Evolutionary conservation across 345 rosid species (phyloP), one percentile per base, ranked within the genome.

Genomic region (Cardamine resedifolia): DNA sequence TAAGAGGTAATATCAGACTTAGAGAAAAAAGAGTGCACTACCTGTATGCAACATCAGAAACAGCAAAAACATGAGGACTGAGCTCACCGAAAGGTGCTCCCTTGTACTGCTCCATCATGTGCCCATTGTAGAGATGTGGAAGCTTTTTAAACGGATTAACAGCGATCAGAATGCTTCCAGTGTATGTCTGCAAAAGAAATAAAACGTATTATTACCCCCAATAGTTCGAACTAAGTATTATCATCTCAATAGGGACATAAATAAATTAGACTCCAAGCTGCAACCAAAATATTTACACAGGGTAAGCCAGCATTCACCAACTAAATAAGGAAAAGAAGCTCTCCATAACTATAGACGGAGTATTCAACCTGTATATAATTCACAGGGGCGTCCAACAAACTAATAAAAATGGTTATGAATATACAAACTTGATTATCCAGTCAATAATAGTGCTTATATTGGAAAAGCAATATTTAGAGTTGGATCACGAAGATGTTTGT

Each of bases 61-160:
- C 97, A 12, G 99, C 99, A 83, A 95, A 95, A 77, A 91, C 99
- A 81, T 95, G 99, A 56, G 99, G 99, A 72, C 97, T 95, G 76
- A 95, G 86, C 85, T 89, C 89, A 48, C 99, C 99, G 28, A 95
- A 95, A 33, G 95, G 91, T 70, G 99, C 99, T 66, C 96, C 97
- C 81, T 86, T 95, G 68, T 95, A 95, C 64, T 88, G 96, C 72
- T 95, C 99, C 99, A 95, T 95, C 99, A 95, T 95, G 84, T 95
- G 90, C 75, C 79, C 86, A 64, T 95, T 78, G 79, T 95, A 95
- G 75, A 95, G 96, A 82, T 95, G 99, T 72, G 97, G 99, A 84
- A 95, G 99, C 86, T 87, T 91, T 72, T 90, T 88, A 84, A 95
- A 95, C 1, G 99, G 99, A 79, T 95, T 95, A 47, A 95, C 96